These are phyloP conservation scores for Aspergillus amoenus DNA, from an alignment of 2,329 filamentous ascomycete species.

Conservation along the genomic window DNA sequence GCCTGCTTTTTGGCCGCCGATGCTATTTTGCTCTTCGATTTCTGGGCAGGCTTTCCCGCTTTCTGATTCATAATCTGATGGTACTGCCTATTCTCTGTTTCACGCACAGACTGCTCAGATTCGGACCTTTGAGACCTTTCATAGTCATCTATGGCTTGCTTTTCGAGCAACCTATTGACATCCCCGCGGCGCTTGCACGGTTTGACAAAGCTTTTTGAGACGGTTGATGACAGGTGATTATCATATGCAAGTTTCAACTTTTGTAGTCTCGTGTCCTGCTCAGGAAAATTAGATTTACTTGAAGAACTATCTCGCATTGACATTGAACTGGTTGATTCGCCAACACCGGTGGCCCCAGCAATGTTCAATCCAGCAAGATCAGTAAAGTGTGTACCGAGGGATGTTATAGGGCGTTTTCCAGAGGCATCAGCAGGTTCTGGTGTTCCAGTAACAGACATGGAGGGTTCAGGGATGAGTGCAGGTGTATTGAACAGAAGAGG, in stretches of 20 bases:
- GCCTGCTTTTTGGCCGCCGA: slow-evolving; percentile 25
- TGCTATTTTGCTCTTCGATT: slow-evolving; percentile 17
- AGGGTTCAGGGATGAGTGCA: slow-evolving; percentile 17
- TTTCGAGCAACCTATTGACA: slow-evolving; percentile 4
- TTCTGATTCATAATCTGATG: slow-evolving; percentile 34
- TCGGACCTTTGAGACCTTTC: slow-evolving; percentile 15
- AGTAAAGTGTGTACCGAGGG: neutral
- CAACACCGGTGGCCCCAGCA: neutral
- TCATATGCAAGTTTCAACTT: slow-evolving; percentile 5
- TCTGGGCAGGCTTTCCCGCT: slow-evolving; percentile 16
- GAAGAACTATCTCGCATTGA: neutral
- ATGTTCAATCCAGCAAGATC: slow-evolving; percentile 14
- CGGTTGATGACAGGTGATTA: neutral
- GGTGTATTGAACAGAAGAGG: slow-evolving; percentile 19
- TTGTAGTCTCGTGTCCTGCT: slow-evolving; percentile 4
- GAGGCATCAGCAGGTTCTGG: neutral
- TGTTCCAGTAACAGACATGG: neutral
- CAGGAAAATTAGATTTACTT: neutral
- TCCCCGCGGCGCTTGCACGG: neutral
- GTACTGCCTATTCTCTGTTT: slow-evolving; percentile 24
- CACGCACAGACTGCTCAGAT: slow-evolving; percentile 13
- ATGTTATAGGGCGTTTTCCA: neutral
- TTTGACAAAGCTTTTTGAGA: neutral
- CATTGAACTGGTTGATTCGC: neutral
- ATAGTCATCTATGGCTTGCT: slow-evolving; percentile 12